Evolutionary conservation across 257 asterid species (phyloP).

Genomic region (Nicotiana paniculata): DNA sequence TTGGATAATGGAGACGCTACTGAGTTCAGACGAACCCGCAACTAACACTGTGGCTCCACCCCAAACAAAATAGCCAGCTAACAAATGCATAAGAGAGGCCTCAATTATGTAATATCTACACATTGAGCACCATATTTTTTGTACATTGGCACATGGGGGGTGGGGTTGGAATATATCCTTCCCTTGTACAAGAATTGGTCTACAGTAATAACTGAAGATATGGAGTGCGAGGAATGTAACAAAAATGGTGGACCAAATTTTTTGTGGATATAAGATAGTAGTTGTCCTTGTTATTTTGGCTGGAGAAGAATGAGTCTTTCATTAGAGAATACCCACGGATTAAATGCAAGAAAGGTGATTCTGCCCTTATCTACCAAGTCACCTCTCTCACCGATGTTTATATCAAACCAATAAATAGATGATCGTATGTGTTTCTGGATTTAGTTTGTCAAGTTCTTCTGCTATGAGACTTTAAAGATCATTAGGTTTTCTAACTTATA

Average conservation of each 20-base stretch:
- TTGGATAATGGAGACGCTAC: background rate
- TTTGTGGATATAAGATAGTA: background rate
- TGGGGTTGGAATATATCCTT: background rate
- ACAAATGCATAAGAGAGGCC: background rate
- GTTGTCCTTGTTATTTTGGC: slow-evolving; percentile 19
- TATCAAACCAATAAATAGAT: no score
- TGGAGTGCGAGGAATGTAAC: slow-evolving; percentile 20
- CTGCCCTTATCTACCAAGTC: background rate
- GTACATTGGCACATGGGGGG: slow-evolving; percentile 14
- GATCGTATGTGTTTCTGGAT: no score
- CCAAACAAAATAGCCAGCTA: background rate
- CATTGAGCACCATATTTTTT: background rate
- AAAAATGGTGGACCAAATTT: slow-evolving; percentile 23
- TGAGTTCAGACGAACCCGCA: no score
- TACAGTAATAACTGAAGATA: slow-evolving; percentile 23
- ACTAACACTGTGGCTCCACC: no score
- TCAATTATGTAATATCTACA: background rate
- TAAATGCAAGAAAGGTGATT: slow-evolving; percentile 23
- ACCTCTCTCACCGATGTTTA: no score
- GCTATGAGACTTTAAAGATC: no score
- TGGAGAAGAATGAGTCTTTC: slow-evolving; percentile 21
- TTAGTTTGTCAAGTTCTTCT: no score
- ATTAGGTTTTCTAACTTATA: no score
- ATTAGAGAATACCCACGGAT: slow-evolving; percentile 34
- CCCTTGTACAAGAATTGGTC: slow-evolving; percentile 18